Conservation (phyloP, 2,329 filamentous ascomycete genomes). For the Phialophora macrospora region DNA sequence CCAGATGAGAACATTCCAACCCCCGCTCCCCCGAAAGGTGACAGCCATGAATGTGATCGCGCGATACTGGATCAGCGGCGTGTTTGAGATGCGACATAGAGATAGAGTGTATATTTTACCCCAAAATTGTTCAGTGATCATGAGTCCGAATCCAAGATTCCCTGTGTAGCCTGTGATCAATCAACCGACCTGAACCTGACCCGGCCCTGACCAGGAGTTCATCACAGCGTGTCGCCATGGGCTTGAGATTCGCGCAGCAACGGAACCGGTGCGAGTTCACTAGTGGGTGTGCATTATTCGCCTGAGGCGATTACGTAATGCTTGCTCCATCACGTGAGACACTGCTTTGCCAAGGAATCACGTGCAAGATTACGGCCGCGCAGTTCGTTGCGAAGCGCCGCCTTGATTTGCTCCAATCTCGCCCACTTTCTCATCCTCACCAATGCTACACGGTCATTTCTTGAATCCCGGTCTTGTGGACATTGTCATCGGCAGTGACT, state of each 20-base stretch:
- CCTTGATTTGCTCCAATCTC: not conserved
- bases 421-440: not conserved
- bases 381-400: not conserved
- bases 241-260: not conserved
- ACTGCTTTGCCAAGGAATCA: not conserved
- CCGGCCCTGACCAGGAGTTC: not conserved
- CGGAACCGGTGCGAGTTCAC: too few relatives aligned
- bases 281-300: too few relatives aligned
- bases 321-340: too few relatives aligned
- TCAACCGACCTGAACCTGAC: not conserved
- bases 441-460: not conserved
- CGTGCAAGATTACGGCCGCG: not conserved
- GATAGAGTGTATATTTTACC: not conserved
- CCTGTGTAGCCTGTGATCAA: not conserved
- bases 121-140: not conserved
- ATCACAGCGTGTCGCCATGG: not conserved
- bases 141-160: not conserved
- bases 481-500: conserved; percentile 5
- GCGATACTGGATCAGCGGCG: not conserved
- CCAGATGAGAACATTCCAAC: not conserved
- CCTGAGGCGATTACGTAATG: not conserved
- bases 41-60: not conserved
- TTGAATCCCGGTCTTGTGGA: conserved; percentile 11
- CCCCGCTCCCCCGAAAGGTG: not conserved
- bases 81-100: not conserved